Conservation (phyloP, 768 basidiomycete species). For the Sporobolomyces phaffii region DNA sequence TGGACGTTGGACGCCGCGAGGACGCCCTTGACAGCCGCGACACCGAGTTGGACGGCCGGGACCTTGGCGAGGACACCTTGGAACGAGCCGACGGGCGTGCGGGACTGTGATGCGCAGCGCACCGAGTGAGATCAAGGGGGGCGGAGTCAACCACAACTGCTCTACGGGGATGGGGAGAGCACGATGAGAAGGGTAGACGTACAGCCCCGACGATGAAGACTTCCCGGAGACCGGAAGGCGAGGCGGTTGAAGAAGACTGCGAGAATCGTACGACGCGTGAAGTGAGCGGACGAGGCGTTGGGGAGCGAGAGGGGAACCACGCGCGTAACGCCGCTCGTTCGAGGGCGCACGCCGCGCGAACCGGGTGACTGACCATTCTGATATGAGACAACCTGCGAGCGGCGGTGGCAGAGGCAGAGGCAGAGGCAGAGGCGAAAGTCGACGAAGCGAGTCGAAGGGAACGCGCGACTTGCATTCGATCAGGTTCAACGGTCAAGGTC, state of each 20-base stretch:
- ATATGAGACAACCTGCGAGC: slow-evolving; percentile 32
- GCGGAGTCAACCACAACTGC: too few species aligned
- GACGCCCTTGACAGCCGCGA: slow-evolving; percentile 82
- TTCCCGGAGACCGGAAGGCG: slow-evolving; percentile 25
- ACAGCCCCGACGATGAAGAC: slow-evolving; percentile 40
- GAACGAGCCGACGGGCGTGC: slow-evolving; percentile 89
- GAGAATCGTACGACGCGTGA: slow-evolving; percentile 8
- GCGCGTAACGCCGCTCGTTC: background rate
- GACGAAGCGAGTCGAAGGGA: background rate
- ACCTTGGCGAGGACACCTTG: slow-evolving; percentile 81
- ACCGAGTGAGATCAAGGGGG: too few species aligned
- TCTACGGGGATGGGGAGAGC: too few species aligned
- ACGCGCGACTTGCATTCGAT: slow-evolving; percentile 5
- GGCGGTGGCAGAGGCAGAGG: background rate
- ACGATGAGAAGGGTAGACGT: background rate
- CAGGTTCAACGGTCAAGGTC: background rate
- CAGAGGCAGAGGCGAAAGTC: background rate
- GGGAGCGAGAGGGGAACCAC: background rate
- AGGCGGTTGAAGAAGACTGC: slow-evolving; percentile 21
- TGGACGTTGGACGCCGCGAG: slow-evolving; percentile 71
- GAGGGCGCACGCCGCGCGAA: background rate
- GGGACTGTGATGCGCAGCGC: slow-evolving; percentile 42
- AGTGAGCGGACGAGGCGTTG: background rate
- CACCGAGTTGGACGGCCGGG: slow-evolving; percentile 85
- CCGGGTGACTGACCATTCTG: slow-evolving; percentile 20